Percentiles rank a stretch among this genome's conserved stretches.
These are phyloP conservation scores for Tetracladium setigerum DNA, from an alignment of 495 filamentous ascomycete species.

Conservation along the genomic window DNA sequence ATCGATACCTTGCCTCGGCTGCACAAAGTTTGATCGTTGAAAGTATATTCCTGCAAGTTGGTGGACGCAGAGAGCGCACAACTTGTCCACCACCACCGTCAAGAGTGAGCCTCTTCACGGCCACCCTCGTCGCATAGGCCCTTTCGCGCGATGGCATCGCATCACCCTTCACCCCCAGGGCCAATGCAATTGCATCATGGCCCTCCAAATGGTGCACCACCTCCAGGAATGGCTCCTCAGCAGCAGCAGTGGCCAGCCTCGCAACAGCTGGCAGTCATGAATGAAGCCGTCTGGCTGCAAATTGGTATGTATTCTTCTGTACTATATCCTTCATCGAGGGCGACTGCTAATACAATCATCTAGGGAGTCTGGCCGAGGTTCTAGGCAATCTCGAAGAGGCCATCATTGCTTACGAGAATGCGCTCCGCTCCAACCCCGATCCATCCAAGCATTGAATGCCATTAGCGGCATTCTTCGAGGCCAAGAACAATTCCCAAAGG, in stretches of 20 bases:
- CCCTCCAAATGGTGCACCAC: slow-evolving; percentile 36
- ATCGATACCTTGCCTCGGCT: too few relatives aligned
- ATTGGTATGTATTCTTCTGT: slow-evolving; percentile 55
- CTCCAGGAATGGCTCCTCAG: slow-evolving; percentile 29
- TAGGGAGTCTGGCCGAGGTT: slow-evolving; percentile 80
- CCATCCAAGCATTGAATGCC: slow-evolving; percentile 87
- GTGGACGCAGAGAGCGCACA: neutral
- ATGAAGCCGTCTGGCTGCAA: slow-evolving; percentile 88
- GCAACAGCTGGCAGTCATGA: slow-evolving; percentile 47
- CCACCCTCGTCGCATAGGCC: slow-evolving; percentile 1
- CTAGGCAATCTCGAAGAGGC: slow-evolving; percentile 86
- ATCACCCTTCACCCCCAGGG: slow-evolving; percentile 48
- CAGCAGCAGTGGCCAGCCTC: slow-evolving; percentile 23
- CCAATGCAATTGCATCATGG: slow-evolving; percentile 52
- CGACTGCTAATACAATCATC: slow-evolving; percentile 9
- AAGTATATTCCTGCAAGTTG: neutral
- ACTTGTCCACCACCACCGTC: neutral
- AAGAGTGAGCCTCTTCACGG: neutral
- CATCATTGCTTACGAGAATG: slow-evolving; percentile 80
- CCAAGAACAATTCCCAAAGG: slow-evolving; percentile 88
- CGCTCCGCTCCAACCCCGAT: slow-evolving; percentile 79
- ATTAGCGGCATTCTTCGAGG: slow-evolving; percentile 86
- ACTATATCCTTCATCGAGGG: neutral
- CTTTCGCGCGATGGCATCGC: slow-evolving; percentile 38
- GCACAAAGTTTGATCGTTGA: too few relatives aligned